Evolutionary conservation across 1,284 basidiomycete genomes (phyloP).

Genomic region (Pascua sp.): DNA sequence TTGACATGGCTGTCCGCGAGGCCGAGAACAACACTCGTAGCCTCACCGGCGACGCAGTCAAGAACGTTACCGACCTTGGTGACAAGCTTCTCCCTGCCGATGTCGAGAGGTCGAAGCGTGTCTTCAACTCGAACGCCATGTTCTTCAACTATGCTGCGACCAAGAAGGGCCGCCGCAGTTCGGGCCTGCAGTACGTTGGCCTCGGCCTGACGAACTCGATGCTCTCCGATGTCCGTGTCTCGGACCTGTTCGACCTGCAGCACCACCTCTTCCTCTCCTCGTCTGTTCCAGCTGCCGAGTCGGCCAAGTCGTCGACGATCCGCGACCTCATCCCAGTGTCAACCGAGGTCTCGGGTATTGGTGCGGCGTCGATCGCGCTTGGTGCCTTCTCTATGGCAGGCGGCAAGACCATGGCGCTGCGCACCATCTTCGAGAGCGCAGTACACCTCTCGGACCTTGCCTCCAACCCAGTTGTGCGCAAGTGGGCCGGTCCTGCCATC

Average conservation of each 20-base stretch:
- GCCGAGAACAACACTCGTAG: conserved; percentile 81
- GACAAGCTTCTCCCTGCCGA: conserved; percentile 75
- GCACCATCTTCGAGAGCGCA: conserved; percentile 71
- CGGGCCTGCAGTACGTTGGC: conserved; percentile 40
- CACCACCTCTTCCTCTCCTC: conserved; percentile 61
- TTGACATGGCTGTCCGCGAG: conserved; percentile 75
- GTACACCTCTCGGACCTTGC: conserved; percentile 73
- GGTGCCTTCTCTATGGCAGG: conserved; percentile 87
- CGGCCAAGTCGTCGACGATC: conserved; percentile 15
- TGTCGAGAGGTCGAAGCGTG: conserved; percentile 72
- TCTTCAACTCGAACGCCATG: conserved; percentile 96
- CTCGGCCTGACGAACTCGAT: conserved; percentile 43
- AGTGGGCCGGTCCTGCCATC: conserved; percentile 82
- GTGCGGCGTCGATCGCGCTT: conserved; percentile 69
- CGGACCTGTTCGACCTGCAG: conserved; percentile 85
- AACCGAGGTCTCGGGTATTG: conserved; percentile 60
- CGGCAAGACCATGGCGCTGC: conserved; percentile 71
- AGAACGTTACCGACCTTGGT: conserved; percentile 65
- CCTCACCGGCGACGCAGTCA: conserved; percentile 67
- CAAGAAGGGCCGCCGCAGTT: conserved; percentile 54
- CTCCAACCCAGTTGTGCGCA: conserved; percentile 73
- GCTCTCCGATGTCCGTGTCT: conserved; percentile 49
- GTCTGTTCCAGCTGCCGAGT: conserved; percentile 49
- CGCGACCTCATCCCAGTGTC: conserved; percentile 33
- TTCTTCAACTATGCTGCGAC: conserved; percentile 56